Evolutionary conservation across 2,329 filamentous ascomycete species (phyloP), one percentile per base, ranked within the genome.

Genomic region (Penicillium sp.): DNA sequence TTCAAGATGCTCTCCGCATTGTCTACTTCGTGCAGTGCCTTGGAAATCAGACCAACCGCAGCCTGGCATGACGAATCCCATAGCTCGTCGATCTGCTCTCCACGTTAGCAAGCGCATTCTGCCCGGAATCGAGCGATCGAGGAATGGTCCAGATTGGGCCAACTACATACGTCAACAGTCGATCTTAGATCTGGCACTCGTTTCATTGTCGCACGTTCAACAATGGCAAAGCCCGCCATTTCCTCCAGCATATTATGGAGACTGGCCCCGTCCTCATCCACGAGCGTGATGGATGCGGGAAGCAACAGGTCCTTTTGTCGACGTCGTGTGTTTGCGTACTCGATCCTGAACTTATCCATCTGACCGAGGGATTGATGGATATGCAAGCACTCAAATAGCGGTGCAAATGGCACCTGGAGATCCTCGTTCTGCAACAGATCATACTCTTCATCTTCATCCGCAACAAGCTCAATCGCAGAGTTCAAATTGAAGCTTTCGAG

Each of bases 21-120:
- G 59, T 87, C 87, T n/a, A 99, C 86, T 41, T 88, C 86, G 51
- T 85, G 84, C 4, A 99, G 80, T 0, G 91, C 89, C 66, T 89
- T 91, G 0, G 89, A 88, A 62, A 96, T 96, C 50, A 98, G 81
- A 9, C 83, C 85, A 65, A 98, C 92, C 0, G 91, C 89, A 46
- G 89, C 88, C 70, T 93, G 91, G 71, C 94, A 98, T 91, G 98
- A 95, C 0, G 93, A 97, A 69, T 98, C 94, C 95, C 95, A 99
- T 2, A 99, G 81, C 76, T 98, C 95, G 71, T 99, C 95, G n/a
- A 97, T 87, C 90, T 93, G 61, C 24, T 44, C 33, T 4, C 9
- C 10, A 35, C 61, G 62, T 54, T 27, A 31, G 63, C 65, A 61
- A 61, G 55, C 49, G 56, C 40, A 53, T 33, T 19, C 6, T 43